These are phyloP conservation scores for Lentinula detonsa DNA, from an alignment of 768 basidiomycete genomes.

Conservation along the genomic window DNA sequence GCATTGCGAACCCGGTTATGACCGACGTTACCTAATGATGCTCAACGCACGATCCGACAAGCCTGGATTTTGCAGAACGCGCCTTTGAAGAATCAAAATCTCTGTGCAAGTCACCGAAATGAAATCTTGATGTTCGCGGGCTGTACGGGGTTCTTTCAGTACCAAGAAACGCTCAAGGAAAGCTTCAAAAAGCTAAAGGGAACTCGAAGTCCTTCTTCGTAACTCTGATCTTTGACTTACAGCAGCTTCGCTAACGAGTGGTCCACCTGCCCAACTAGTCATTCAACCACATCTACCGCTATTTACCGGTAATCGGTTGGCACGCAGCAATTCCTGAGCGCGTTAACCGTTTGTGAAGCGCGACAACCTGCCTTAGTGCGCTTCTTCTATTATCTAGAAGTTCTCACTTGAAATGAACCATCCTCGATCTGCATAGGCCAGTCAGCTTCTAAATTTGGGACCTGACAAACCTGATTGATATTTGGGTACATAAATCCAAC, in stretches of 20 bases:
- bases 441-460: too few relatives aligned
- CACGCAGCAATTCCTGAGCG: not conserved
- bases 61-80: not conserved
- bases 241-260: slow-evolving; percentile 2
- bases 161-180: not conserved
- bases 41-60: not conserved
- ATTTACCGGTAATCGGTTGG: not conserved
- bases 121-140: not conserved
- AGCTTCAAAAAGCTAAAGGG: not conserved
- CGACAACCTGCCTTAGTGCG: slow-evolving; percentile 1
- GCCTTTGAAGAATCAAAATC: not conserved
- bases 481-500: too few relatives aligned
- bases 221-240: not conserved
- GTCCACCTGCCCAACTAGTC: not conserved
- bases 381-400: not conserved
- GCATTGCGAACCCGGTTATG: not conserved
- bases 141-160: not conserved
- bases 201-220: not conserved
- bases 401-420: too few relatives aligned
- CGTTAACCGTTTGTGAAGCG: slow-evolving; percentile 4
- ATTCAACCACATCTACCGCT: not conserved
- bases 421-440: too few relatives aligned
- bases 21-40: not conserved
- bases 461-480: too few relatives aligned
- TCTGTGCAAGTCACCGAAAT: not conserved